A percentile compares a stretch with the other conserved stretches of the same genome.
Evolutionary conservation across 2,329 filamentous ascomycete genomes (phyloP).

Genomic region (Trichoderma citrinoviride): DNA sequence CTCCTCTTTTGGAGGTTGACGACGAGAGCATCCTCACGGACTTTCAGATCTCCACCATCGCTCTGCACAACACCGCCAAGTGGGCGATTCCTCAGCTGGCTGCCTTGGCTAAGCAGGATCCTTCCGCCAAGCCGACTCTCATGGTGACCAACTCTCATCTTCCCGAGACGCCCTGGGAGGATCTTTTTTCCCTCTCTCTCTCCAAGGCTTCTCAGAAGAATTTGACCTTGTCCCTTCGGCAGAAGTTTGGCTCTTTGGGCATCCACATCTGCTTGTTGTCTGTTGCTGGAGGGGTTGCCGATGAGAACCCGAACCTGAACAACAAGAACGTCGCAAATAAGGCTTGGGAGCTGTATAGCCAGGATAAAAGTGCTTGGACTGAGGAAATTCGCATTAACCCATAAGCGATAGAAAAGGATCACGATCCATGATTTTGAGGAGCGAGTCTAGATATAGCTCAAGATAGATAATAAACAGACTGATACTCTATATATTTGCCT

Average conservation of each 20-base stretch:
- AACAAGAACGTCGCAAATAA: constrained; percentile 24
- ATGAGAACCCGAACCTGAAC: constrained; percentile 22
- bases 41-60: constrained; percentile 48
- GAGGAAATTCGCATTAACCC: constrained; percentile 14
- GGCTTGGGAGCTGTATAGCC: constrained; percentile 25
- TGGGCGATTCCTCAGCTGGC: constrained; percentile 46
- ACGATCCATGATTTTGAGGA: neutral
- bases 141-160: constrained; percentile 50
- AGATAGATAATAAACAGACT: no score
- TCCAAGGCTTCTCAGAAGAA: constrained; percentile 52
- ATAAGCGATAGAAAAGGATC: neutral
- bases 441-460: no score
- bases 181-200: constrained; percentile 48
- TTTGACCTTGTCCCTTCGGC: constrained; percentile 44
- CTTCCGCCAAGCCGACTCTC: constrained; percentile 41
- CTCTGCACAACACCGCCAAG: constrained; percentile 47
- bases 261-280: constrained; percentile 49
- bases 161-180: constrained; percentile 45
- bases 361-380: constrained; percentile 18
- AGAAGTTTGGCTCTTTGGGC: constrained; percentile 38
- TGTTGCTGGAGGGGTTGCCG: constrained; percentile 39
- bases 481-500: neutral
- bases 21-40: constrained; percentile 48
- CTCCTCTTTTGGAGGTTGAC: constrained; percentile 40
- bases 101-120: constrained; percentile 32